Conservation (phyloP, 106 monocot species). For the Phalaenopsis equestris region DNA sequence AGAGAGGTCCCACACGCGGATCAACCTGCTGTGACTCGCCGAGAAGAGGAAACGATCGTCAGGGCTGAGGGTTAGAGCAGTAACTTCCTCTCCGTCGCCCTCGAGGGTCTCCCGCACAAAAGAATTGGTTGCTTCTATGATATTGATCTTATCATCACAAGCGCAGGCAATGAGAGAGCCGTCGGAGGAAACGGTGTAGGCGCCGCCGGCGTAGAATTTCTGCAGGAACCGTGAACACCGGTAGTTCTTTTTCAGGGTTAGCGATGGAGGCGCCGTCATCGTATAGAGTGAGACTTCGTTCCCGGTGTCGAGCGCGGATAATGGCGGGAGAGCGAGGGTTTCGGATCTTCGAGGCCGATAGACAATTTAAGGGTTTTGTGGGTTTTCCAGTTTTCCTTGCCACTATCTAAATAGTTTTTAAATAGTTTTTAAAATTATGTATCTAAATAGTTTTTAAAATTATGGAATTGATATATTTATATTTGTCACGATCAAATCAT, state of each 20-base stretch:
- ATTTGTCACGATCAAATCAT: too few relatives aligned
- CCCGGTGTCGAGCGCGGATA: too few relatives aligned
- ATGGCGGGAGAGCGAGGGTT: too few relatives aligned
- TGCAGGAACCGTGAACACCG: slow-evolving; percentile 52
- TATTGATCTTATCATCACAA: slow-evolving; percentile 70
- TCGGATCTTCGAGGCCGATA: too few relatives aligned
- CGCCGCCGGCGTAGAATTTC: slow-evolving; percentile 82
- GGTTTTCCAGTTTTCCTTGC: too few relatives aligned
- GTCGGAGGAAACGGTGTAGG: slow-evolving; percentile 59
- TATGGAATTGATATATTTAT: too few relatives aligned
- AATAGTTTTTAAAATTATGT: too few relatives aligned
- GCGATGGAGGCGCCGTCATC: slow-evolving; percentile 14
- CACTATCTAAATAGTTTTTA: too few relatives aligned
- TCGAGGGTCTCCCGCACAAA: slow-evolving; percentile 38
- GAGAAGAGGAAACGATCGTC: slow-evolving; percentile 74
- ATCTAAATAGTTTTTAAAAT: too few relatives aligned
- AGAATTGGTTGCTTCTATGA: slow-evolving; percentile 47
- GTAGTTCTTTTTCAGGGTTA: slow-evolving; percentile 54
- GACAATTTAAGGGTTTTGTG: too few relatives aligned
- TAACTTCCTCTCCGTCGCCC: slow-evolving; percentile 61
- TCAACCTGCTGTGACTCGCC: slow-evolving; percentile 73
- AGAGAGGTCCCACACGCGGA: slow-evolving; percentile 82
- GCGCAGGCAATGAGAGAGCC: slow-evolving; percentile 74
- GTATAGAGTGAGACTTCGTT: background rate
- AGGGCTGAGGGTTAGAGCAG: slow-evolving; percentile 59